These are phyloP conservation scores for Berberis vulgaris DNA, from an alignment of 164 flowering plant species.

Conservation along the genomic window DNA sequence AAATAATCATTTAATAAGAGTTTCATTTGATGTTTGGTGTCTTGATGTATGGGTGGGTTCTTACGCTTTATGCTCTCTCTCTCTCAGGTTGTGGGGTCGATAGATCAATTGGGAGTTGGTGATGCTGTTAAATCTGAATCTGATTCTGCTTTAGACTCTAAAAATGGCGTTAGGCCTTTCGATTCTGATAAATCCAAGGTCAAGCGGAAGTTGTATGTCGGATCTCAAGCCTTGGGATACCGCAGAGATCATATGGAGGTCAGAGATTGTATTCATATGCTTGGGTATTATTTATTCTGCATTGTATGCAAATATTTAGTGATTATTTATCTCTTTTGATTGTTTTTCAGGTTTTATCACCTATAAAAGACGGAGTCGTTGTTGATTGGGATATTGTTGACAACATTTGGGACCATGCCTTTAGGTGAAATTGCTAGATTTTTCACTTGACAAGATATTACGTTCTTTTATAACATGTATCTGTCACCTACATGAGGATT, in stretches of 20 bases:
- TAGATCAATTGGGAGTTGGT: conserved; percentile 61
- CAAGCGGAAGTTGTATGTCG: conserved; percentile 80
- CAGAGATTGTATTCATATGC: not conserved
- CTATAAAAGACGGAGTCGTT: conserved; percentile 77
- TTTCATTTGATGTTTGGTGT: no score
- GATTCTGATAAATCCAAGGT: conserved; percentile 64
- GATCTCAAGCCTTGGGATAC: conserved; percentile 76
- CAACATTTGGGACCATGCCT: conserved; percentile 93
- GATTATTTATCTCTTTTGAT: not conserved
- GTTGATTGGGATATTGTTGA: conserved; percentile 97
- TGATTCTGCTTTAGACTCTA: conserved; percentile 54
- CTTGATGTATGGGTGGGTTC: not conserved
- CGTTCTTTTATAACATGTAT: no score
- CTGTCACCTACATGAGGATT: not conserved
- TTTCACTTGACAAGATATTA: not conserved
- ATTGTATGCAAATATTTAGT: not conserved
- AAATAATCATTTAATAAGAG: no score
- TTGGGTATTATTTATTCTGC: not conserved
- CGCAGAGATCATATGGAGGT: conserved; percentile 99
- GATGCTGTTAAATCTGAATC: conserved; percentile 51
- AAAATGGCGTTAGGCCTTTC: conserved; percentile 28
- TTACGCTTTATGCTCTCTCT: not conserved
- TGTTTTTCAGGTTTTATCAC: conserved; percentile 60
- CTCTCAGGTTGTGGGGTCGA: conserved; percentile 70
- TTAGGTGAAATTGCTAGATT: conserved; percentile 37